Base-by-base conservation (phyloP, 192 early-diverging fungal genomes). In the Kappamyces sp. region DNA sequence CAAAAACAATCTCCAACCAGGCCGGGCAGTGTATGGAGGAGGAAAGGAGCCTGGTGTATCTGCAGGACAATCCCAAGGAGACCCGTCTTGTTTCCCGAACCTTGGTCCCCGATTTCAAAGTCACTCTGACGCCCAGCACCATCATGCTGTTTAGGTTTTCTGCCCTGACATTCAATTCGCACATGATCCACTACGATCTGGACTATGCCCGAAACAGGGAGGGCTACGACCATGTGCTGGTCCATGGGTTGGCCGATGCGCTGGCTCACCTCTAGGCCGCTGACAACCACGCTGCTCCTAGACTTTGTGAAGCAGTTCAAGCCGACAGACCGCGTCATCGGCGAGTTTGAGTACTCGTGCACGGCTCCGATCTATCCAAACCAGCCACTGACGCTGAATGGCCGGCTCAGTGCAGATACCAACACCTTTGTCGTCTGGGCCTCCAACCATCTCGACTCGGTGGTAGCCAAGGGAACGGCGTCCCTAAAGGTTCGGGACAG, bases 121-220 rank as follows among this genome's bases (percentile, higher is more conserved):
- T 72, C 37, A 64, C 46, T 0, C 50, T 89, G 42, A 66, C 57
- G 3, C 88, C 90, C 12, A 82, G 79, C 6, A 68, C 85, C 33
- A 81, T 91, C 35, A 77, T 82, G 14, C 66, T 91, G 34, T 95
- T 95, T 67, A 71, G 89, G 34, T 96, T 88, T 68, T 93, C 91
- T 30, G 90, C 93, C 31, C 57, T 93, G 67, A 88, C 88, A 2
- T 96, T 89, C 75, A 96, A 96, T 66, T 81, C 80, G 47, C 91
- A 96, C 66, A 76, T 79, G 32, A 91, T 96, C 47, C 93, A 96
- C 62, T 96, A 88, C 69, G 88, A 95, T 60, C 69, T 76, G 12
- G 52, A 62, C 5, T 91, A 91, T 57, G 79, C 88, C 9, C 77
- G 72, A 39, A 64, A 79, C 6, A 63, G 77, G 3, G 90, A 93